A percentile compares a stretch with the other conserved stretches of the same genome.
Evolutionary conservation across 495 filamentous ascomycete species (phyloP).

Genomic region (Cairneyella variabilis): DNA sequence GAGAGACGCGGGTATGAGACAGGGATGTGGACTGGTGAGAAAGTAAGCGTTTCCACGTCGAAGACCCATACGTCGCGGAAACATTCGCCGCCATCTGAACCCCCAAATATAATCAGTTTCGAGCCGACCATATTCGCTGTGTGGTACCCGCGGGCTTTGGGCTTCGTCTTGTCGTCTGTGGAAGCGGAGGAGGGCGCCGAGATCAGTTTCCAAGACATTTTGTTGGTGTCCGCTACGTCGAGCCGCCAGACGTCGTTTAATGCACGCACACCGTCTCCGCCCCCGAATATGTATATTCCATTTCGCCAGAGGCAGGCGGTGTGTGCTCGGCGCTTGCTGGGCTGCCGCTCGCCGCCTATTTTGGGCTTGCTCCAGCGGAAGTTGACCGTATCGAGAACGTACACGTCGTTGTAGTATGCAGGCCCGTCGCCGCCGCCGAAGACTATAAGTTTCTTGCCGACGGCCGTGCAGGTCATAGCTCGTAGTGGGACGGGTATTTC

Average conservation of each 20-base stretch:
- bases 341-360: constrained; percentile 46
- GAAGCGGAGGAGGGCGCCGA: constrained; percentile 34
- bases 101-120: constrained; percentile 65
- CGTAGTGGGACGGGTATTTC: constrained; percentile 57
- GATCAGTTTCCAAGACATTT: constrained; percentile 60
- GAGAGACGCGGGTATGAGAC: constrained; percentile 54
- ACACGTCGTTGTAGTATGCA: constrained; percentile 66
- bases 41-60: constrained; percentile 52
- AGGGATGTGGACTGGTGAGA: constrained; percentile 48
- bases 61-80: constrained; percentile 69
- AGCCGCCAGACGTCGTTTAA: constrained; percentile 66
- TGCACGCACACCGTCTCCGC: constrained; percentile 60
- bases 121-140: constrained; percentile 66
- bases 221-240: constrained; percentile 57
- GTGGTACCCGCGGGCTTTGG: constrained; percentile 61
- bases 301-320: constrained; percentile 64
- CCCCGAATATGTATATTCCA: constrained; percentile 64
- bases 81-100: constrained; percentile 62
- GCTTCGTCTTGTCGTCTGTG: constrained; percentile 31
- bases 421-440: constrained; percentile 65
- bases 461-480: constrained; percentile 64
- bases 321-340: constrained; percentile 56
- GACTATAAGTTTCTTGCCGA: constrained; percentile 61
- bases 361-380: constrained; percentile 55
- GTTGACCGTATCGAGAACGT: constrained; percentile 62